Base-by-base conservation (phyloP, 805 yeast species). In the Candida arabinofermentans region DNA sequence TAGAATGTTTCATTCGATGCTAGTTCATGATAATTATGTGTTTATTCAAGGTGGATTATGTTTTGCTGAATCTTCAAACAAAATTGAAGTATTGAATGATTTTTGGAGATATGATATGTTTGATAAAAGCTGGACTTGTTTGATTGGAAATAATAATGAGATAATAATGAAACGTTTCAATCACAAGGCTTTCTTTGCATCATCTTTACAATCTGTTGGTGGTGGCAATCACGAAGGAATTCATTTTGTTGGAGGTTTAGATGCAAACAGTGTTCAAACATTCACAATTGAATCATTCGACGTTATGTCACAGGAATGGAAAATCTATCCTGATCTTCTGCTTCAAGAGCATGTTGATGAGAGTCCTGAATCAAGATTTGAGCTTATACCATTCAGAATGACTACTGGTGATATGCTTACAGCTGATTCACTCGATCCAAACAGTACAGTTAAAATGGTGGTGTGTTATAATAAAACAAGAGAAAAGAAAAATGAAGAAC, bases 21-120 rank as follows among this genome's bases (percentile, higher is more conserved):
- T 74, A 14, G 73, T 72, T 34, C 61, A 69, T 40, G 74, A 72
- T 27, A 71, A 75, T 35, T 67, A 71, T 34, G 44, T 83, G 2
- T 84, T 74, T 55, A 51, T 83, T 2, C 78, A 73, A 54, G 93
- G 95, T 23, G 95, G 95, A 1, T 56, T 85, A 23, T 59, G 65
- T 0, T 62, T 75, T 8, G 64, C 67, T 34, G 59, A 61, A 27
- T 58, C 54, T 5, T 21, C 24, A 3, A 59, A 66, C 37, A 68
- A 66, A 36, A 47, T 73, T 13, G 55, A 59, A 10, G 77, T 86
- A 0, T 57, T 72, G 5, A 81, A 81, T 51, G 93, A 86, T 50
- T 59, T 83, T 21, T 86, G 93, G 91, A 72, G 73, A 50, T 77
- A 81, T 49, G 74, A 81, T 55, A 58, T 81, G 31, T 70, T 67